Conservation (phyloP, 2,329 filamentous ascomycete genomes). For the Moelleriella libera region DNA sequence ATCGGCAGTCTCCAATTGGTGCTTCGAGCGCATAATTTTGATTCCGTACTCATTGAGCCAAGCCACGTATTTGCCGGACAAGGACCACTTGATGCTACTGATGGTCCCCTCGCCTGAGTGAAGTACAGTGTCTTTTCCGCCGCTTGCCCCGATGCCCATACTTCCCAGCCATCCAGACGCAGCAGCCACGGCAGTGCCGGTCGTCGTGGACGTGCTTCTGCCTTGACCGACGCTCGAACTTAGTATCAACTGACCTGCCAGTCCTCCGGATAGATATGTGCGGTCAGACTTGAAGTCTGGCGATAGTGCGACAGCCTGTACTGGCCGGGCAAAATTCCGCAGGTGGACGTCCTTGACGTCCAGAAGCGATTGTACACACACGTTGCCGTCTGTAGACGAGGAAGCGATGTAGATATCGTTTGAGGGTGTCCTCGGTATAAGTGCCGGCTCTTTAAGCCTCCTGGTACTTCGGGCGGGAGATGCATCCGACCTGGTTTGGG, state of each 20-base stretch:
- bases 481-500: conserved; percentile 17
- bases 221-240: conserved; percentile 71
- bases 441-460: conserved; percentile 33
- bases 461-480: conserved; percentile 37
- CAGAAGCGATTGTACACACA: conserved; percentile 77
- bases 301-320: conserved; percentile 86
- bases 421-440: conserved; percentile 60
- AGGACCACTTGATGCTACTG: conserved; percentile 85
- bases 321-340: conserved; percentile 83
- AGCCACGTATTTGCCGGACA: conserved; percentile 80
- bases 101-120: conserved; percentile 90
- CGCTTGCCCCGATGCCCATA: conserved; percentile 65
- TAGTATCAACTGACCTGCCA: conserved; percentile 75
- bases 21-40: conserved; percentile 88
- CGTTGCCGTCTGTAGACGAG: conserved; percentile 88
- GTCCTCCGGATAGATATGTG: conserved; percentile 80
- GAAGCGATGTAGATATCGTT: conserved; percentile 91
- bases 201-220: conserved; percentile 76
- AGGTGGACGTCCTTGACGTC: conserved; percentile 83
- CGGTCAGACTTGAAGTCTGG: conserved; percentile 86
- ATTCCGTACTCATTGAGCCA: conserved; percentile 97
- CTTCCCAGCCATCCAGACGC: conserved; percentile 85
- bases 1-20: conserved; percentile 64
- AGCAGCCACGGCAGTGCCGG: conserved; percentile 65
- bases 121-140: conserved; percentile 71